phyloP scores from a whole-genome alignment of 345 rosid species.

The Bruguiera sexangula region DNA sequence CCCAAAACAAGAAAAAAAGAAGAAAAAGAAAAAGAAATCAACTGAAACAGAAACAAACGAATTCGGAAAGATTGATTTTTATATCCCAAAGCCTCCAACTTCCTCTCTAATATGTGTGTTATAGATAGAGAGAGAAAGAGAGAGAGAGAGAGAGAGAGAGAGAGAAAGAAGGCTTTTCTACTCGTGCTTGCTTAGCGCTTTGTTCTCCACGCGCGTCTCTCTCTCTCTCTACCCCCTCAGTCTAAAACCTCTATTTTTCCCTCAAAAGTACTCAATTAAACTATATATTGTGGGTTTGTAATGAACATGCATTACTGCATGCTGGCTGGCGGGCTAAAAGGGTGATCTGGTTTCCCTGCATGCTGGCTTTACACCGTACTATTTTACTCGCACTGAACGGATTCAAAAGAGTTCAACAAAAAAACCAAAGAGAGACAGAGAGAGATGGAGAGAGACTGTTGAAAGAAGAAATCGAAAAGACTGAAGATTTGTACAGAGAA shows the following conservation, averaged over 20 bases:
- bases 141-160: slow-evolving; percentile 43
- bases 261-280: not conserved
- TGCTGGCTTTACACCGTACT: not conserved
- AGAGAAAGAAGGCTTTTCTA: slow-evolving; percentile 19
- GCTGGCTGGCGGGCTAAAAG: not conserved
- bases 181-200: slow-evolving; percentile 39
- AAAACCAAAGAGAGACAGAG: not conserved
- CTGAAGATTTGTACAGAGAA: slow-evolving; percentile 9
- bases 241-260: not conserved
- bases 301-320: no score
- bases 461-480: slow-evolving; percentile 16
- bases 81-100: slow-evolving; percentile 46
- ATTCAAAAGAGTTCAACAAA: not conserved
- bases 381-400: not conserved
- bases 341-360: not conserved
- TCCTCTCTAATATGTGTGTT: slow-evolving; percentile 33
- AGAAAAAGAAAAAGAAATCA: not conserved
- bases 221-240: not conserved
- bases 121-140: slow-evolving; percentile 16
- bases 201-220: slow-evolving; percentile 66
- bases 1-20: not conserved
- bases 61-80: slow-evolving; percentile 30
- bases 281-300: no score
- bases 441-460: not conserved
- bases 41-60: slow-evolving; percentile 47